Evolutionary conservation across 2,329 filamentous ascomycete species (phyloP), one percentile per base, ranked within the genome.

Genomic region (Periconia sp.): DNA sequence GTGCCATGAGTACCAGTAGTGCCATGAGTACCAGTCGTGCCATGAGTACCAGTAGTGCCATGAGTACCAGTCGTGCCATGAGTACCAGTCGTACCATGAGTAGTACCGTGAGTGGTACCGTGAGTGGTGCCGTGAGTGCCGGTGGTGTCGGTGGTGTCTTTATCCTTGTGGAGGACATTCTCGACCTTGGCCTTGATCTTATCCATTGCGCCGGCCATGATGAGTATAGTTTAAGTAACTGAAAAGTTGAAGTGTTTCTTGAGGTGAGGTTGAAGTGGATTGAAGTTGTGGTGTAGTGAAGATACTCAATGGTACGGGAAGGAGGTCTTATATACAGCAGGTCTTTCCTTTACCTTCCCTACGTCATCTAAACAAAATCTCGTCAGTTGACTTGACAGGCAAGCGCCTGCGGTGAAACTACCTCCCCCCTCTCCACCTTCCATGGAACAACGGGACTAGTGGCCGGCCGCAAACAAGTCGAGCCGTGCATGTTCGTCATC

Each of bases 151-250:
- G 56, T 45, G 22, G 46, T 55, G 42, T 55, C 46, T 52, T 65
- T 62, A 53, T 69, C 61, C 59, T 68, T 66, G 56, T 66, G 65
- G 36, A 68, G 59, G 44, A 64, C 58, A 24, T 63, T 47, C 47
- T 69, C 65, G 56, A 68, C 66, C 65, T 67, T 69, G 40, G 59
- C 57, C 63, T 68, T 69, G 53, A 69, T 59, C 56, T 69, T 68
- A 3, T 69, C 62, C 25, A 69, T 60, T 31, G 53, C 35, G 43
- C 61, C 59, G 29, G 61, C 34, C 61, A 65, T 65, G 47, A 41
- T 60, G 47, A 43, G 29, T 40, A 40, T n/a, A 19, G 17, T 22
- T 24, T 25, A 31, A 46, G 34, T 34, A 19, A 33, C 34, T 22
- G 31, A 40, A 29, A 36, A 46, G 25, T 22, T 36, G 21, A 21